These are phyloP conservation scores for Phytophthora cactorum DNA, from an alignment of 352 stramenopile species.

Conservation along the genomic window DNA sequence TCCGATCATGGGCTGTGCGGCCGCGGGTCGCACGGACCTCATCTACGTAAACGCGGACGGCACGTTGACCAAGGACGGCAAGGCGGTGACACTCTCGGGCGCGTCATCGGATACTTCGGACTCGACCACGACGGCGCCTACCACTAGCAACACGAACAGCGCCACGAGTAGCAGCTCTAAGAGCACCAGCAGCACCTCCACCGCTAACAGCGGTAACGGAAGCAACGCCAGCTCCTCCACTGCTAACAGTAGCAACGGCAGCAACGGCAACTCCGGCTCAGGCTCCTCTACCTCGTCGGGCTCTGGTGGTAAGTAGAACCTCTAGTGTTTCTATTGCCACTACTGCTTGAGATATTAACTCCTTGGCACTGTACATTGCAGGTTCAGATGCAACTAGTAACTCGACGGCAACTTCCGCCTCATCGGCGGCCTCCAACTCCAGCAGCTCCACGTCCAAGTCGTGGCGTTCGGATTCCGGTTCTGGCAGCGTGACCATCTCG, in stretches of 20 bases:
- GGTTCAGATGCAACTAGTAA: conserved; percentile 23
- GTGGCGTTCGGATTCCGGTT: conserved; percentile 26
- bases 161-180: conserved; percentile 11
- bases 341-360: conserved; percentile 17
- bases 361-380: conserved; percentile 26
- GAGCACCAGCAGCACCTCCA: conserved; percentile 14
- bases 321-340: conserved; percentile 2
- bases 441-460: conserved; percentile 24
- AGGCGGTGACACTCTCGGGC: conserved; percentile 29
- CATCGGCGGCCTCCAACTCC: conserved; percentile 2
- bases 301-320: conserved; percentile 19
- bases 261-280: conserved; percentile 14
- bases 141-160: conserved; percentile 13
- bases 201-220: neutral
- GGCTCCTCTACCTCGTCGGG: conserved; percentile 1
- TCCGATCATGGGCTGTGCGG: conserved; percentile 73
- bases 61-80: conserved; percentile 58
- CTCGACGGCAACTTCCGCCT: conserved; percentile 7
- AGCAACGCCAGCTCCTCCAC: conserved; percentile 10
- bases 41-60: conserved; percentile 78
- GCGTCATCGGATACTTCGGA: conserved; percentile 10
- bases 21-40: conserved; percentile 53
- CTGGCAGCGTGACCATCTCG: conserved; percentile 20
- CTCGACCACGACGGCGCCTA: conserved; percentile 12
- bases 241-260: conserved; percentile 9